These are phyloP conservation scores for Vigna mungo DNA, from an alignment of 306 rosid genomes.

Conservation along the genomic window DNA sequence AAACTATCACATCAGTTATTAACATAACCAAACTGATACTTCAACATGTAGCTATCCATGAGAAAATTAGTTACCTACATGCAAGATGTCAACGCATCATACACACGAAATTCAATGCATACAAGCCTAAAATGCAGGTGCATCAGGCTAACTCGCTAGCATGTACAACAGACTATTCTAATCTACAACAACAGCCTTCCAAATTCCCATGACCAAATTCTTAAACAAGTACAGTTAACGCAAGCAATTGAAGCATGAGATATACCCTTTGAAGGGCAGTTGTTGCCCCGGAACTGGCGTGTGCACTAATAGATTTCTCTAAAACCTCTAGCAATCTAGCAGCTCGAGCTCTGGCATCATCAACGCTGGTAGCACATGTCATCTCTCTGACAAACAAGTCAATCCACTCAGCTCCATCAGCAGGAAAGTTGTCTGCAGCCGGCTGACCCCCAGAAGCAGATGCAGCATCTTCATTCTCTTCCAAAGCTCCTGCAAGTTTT, in stretches of 20 bases:
- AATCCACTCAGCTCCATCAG: slow-evolving; percentile 86
- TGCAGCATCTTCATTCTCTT: slow-evolving; percentile 44
- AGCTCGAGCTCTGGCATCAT: slow-evolving; percentile 87
- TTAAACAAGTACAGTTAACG: not conserved
- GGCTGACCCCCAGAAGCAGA: slow-evolving; percentile 53
- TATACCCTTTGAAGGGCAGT: slow-evolving; percentile 69
- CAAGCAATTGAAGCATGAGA: not conserved
- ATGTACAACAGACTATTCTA: slow-evolving; percentile 1
- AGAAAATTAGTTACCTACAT: slow-evolving; percentile 3
- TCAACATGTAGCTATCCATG: not conserved
- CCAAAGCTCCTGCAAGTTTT: slow-evolving; percentile 51
- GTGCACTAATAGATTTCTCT: slow-evolving; percentile 74
- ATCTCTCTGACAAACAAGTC: slow-evolving; percentile 86
- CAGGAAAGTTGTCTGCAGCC: slow-evolving; percentile 62
- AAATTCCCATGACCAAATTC: not conserved
- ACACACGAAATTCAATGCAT: not conserved
- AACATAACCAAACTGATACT: not conserved
- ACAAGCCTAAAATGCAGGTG: not conserved
- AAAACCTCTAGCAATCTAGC: slow-evolving; percentile 74
- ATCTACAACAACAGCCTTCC: not conserved
- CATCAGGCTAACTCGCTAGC: not conserved
- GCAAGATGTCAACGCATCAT: slow-evolving; percentile 2
- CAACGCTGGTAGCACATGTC: slow-evolving; percentile 72
- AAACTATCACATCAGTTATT: not conserved
- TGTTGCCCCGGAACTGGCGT: slow-evolving; percentile 67